Evolutionary conservation across 176 grass and related monocot species (phyloP).

Genomic region (Aegilops tauschii): DNA sequence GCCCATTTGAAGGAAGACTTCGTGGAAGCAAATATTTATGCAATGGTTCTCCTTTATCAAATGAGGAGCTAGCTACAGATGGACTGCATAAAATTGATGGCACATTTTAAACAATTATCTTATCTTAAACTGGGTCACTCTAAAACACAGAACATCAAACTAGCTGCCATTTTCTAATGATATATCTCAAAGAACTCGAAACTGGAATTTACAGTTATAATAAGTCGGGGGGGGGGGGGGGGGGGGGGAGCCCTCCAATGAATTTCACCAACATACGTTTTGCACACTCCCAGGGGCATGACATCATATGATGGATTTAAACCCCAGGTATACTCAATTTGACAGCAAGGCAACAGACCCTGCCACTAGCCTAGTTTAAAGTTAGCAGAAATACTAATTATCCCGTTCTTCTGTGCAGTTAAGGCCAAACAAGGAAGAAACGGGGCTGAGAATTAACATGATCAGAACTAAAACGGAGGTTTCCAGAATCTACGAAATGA

Average conservation of each 20-base stretch:
- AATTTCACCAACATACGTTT: not conserved
- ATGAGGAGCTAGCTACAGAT: slow-evolving; percentile 19
- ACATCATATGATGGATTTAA: not conserved
- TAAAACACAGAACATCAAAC: not conserved
- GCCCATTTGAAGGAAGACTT: not conserved
- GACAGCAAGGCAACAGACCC: not conserved
- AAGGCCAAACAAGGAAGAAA: not conserved
- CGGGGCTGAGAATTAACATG: not conserved
- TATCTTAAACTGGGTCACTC: not conserved
- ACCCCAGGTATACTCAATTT: not conserved
- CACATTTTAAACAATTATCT: slow-evolving; percentile 4
- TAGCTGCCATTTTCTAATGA: not conserved
- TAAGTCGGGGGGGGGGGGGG: not conserved
- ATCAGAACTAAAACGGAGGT: not conserved
- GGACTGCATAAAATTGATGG: not conserved
- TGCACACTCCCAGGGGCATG: not conserved
- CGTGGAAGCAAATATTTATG: not conserved
- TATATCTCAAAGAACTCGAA: not conserved
- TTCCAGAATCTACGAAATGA: not conserved
- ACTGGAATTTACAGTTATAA: not conserved
- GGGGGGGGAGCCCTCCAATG: not conserved
- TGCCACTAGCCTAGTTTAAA: not conserved
- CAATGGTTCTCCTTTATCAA: slow-evolving; percentile 6
- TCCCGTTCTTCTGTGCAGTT: not conserved
- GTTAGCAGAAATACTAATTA: not conserved